Base-by-base conservation (phyloP, 1,139 yeast genomes). In the Debaryomyces udenii region DNA sequence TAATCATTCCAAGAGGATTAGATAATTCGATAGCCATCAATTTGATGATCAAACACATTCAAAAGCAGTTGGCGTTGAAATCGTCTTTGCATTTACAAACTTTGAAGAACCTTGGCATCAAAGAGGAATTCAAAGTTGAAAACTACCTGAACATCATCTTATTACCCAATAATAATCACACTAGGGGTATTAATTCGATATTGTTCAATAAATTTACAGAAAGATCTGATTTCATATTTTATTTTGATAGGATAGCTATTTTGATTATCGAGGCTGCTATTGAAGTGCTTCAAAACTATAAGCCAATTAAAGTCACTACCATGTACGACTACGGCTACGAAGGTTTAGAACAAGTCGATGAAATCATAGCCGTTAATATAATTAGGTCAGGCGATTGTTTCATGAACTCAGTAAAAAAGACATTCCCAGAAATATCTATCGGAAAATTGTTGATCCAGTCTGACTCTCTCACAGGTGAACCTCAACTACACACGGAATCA, bases 301-400 rank as follows among this genome's bases (percentile, higher is more conserved):
- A 53, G 14, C 46, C 51, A 7, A 51, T 69, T 31, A 49, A 43
- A 0, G 64, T 81, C 7, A 54, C 53, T 4, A 82, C 91, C 0
- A 81, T 84, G 0, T 52, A 64, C 3, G 73, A 70, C 6, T 42
- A 62, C 33, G 32, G 35, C 2, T 63, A 63, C 39, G 40, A 64
- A 1, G 81, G 91, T 0, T 59, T 75, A 15, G 51, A 52, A 32
- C 67, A 66, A 41, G 55, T 61, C 26, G 79, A 78, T 44, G 73
- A 76, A 17, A 64, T 87, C 6, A 70, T 86, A 27, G 93, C 95
- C 0, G 85, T 90, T 4, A 83, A 85, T 46, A 81, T 91, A 38
- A 83, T 93, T 35, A 74, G 96, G 48, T 91, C 96, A 1, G 99
- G 99, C 3, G 97, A 90, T 59, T 88, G 96, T 57, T 91, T 91